A percentile compares a stretch with the other conserved stretches of the same genome.
phyloP scores from a whole-genome alignment of 495 filamentous ascomycete species.

The Neurospora intermedia region DNA sequence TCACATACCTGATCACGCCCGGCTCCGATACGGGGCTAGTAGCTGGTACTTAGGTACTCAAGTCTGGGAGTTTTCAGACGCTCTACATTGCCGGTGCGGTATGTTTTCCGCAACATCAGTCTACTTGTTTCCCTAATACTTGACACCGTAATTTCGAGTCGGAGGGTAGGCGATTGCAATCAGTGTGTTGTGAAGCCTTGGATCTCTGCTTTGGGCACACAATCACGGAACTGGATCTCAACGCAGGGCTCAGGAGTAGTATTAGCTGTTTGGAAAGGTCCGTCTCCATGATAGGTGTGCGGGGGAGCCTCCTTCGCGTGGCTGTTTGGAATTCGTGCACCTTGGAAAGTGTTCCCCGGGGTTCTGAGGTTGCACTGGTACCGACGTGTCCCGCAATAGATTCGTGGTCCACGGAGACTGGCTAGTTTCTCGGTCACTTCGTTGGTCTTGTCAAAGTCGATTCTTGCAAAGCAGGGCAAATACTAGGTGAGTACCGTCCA shows the following conservation, averaged over 20 bases:
- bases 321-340: neutral
- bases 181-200: neutral
- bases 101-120: neutral
- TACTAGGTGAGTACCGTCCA: neutral
- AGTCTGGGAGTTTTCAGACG: neutral
- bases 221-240: neutral
- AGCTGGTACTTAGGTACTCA: neutral
- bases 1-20: neutral
- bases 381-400: neutral
- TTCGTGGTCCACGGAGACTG: neutral
- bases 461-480: neutral
- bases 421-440: neutral
- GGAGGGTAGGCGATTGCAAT: neutral
- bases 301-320: neutral
- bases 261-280: neutral
- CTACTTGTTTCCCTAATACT: neutral
- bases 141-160: neutral
- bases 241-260: neutral
- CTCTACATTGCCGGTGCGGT: neutral
- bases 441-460: neutral
- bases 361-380: neutral
- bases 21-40: neutral
- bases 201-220: neutral
- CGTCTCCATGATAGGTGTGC: neutral
- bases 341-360: neutral